A percentile compares a stretch with the other conserved stretches of the same genome.
These are phyloP conservation scores for Ricinus communis DNA, from an alignment of 345 rosid genomes.

Conservation along the genomic window DNA sequence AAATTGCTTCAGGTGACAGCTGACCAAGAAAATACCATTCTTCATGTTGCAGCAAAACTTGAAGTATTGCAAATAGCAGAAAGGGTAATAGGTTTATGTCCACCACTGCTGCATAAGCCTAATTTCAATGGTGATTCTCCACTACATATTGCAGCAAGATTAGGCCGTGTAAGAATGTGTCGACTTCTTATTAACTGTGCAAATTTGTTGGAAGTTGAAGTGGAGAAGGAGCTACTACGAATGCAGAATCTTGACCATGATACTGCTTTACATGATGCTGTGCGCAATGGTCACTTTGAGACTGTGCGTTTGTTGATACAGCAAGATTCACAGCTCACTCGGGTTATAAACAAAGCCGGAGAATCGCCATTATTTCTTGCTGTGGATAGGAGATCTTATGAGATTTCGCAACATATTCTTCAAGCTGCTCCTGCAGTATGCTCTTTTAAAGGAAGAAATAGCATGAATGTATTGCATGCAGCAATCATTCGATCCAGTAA, in stretches of 20 bases:
- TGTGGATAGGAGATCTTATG: slow-evolving; percentile 18
- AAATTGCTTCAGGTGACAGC: too few species aligned
- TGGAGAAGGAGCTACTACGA: slow-evolving; percentile 7
- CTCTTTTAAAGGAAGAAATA: slow-evolving; percentile 14
- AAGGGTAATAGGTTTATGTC: slow-evolving; percentile 21
- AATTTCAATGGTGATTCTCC: slow-evolving; percentile 43
- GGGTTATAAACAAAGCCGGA: slow-evolving; percentile 3
- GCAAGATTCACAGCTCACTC: slow-evolving; percentile 17
- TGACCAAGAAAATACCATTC: slow-evolving; percentile 36
- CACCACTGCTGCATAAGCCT: slow-evolving; percentile 22
- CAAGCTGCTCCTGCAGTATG: slow-evolving; percentile 9
- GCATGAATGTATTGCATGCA: slow-evolving; percentile 27
- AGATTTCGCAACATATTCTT: slow-evolving; percentile 3
- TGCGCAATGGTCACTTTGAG: slow-evolving; percentile 12
- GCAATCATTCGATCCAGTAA: slow-evolving; percentile 22
- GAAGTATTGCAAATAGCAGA: slow-evolving; percentile 18
- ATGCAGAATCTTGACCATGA: slow-evolving; percentile 22
- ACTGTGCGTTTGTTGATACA: slow-evolving; percentile 13
- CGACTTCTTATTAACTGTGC: slow-evolving; percentile 21
- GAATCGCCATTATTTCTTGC: slow-evolving; percentile 1
- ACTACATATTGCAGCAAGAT: slow-evolving; percentile 39
- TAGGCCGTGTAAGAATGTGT: slow-evolving; percentile 25
- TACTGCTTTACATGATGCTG: slow-evolving; percentile 28
- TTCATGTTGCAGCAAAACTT: slow-evolving; percentile 37
- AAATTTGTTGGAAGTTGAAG: slow-evolving; percentile 19